A percentile compares a stretch with the other conserved stretches of the same genome.
Conservation (phyloP, 2,329 filamentous ascomycete genomes). For the Claviceps paspali region DNA sequence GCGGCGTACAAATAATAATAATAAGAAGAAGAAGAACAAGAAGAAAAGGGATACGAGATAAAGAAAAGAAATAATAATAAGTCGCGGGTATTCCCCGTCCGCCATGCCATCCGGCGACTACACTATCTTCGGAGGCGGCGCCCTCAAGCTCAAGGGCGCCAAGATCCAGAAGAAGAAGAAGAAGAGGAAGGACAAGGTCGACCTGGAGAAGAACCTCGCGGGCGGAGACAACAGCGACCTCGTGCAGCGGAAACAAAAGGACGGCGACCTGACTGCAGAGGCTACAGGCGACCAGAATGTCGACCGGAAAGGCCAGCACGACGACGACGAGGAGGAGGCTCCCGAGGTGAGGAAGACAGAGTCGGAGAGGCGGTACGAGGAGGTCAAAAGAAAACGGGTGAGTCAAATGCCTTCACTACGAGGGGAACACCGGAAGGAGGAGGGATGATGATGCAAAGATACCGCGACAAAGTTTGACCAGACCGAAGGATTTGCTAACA, state of each 20-base stretch:
- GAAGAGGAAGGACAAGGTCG: conserved; percentile 29
- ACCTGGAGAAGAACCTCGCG: conserved; percentile 32
- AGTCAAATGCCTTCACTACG: no score
- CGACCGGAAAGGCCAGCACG: conserved; percentile 16
- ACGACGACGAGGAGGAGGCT: conserved; percentile 9
- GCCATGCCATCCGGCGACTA: conserved; percentile 65
- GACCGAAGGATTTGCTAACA: not conserved
- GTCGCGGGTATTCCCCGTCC: no score
- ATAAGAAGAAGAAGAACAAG: no score
- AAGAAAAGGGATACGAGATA: no score
- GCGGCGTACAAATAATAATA: no score
- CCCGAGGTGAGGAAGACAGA: conserved; percentile 55
- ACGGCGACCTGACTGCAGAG: conserved; percentile 4
- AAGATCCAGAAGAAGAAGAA: conserved; percentile 54
- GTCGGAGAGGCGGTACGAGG: conserved; percentile 66
- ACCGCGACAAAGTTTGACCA: not conserved
- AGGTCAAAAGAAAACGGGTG: conserved; percentile 67
- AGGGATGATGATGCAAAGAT: not conserved
- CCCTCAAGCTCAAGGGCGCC: conserved; percentile 72
- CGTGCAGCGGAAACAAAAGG: conserved; percentile 2
- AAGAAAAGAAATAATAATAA: no score
- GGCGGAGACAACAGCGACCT: conserved; percentile 11
- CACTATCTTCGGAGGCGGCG: conserved; percentile 48
- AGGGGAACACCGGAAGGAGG: no score
- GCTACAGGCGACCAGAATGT: conserved; percentile 14